Conservation (phyloP, 2,329 filamentous ascomycete species). For the Lanzia echinophila region DNA sequence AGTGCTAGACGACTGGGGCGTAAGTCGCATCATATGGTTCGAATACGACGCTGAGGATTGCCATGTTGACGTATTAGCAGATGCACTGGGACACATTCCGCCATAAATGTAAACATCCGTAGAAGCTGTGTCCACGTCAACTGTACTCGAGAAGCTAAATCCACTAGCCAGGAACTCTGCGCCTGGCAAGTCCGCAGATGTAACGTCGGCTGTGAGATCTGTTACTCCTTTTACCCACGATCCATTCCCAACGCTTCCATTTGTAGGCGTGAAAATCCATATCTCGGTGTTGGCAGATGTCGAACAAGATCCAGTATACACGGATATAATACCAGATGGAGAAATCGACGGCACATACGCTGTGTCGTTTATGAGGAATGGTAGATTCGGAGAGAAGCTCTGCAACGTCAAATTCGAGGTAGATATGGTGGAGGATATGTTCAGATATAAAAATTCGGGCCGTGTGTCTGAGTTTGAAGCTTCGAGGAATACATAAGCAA, state of each 20-base stretch:
- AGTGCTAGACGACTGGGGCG: constrained; percentile 33
- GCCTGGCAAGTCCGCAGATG: constrained; percentile 33
- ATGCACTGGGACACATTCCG: constrained; percentile 72
- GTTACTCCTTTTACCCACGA: constrained; percentile 46
- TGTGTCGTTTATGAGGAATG: constrained; percentile 52
- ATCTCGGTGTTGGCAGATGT: constrained; percentile 46
- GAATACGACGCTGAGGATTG: constrained; percentile 69
- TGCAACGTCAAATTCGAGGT: constrained; percentile 39
- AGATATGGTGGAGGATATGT: constrained; percentile 53
- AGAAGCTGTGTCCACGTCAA: constrained; percentile 24
- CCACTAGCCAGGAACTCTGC: constrained; percentile 51
- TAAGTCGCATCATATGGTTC: constrained; percentile 66
- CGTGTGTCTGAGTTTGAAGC: constrained; percentile 29
- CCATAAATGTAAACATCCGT: constrained; percentile 53
- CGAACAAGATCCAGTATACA: constrained; percentile 69
- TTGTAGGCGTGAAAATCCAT: constrained; percentile 59
- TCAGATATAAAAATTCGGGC: constrained; percentile 54
- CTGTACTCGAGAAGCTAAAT: constrained; percentile 28
- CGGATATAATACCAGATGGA: constrained; percentile 60
- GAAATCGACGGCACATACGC: constrained; percentile 65
- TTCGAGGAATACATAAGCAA: constrained; percentile 62
- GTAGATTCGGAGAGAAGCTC: constrained; percentile 50
- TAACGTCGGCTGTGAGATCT: constrained; percentile 29
- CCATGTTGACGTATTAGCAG: constrained; percentile 46
- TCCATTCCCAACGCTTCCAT: constrained; percentile 40